phyloP scores from a whole-genome alignment of 129 eudicot species.

The Solidago caesia region DNA sequence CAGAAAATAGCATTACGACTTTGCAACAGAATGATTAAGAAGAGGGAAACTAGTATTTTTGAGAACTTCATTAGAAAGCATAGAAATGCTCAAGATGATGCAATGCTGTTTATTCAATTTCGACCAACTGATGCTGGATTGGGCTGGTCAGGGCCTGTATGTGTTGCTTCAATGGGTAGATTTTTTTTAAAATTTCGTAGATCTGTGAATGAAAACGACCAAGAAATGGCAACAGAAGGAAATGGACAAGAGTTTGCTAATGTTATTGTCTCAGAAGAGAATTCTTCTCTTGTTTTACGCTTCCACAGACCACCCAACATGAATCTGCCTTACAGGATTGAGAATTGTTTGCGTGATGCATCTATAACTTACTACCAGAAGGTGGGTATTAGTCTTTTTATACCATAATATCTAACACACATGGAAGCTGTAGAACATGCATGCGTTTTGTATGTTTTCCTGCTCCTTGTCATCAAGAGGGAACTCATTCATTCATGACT shows the following conservation, averaged over 20 bases:
- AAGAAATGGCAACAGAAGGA: conserved; percentile 22
- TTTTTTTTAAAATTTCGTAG: conserved; percentile 75
- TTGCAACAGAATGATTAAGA: conserved; percentile 43
- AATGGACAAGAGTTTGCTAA: conserved; percentile 52
- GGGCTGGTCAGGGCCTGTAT: conserved; percentile 96
- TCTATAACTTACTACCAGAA: conserved; percentile 83
- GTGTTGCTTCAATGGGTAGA: conserved; percentile 93
- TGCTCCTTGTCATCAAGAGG: not conserved
- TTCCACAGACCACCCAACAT: conserved; percentile 66
- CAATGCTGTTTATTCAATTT: conserved; percentile 66
- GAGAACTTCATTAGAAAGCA: conserved; percentile 85
- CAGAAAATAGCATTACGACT: conserved; percentile 68
- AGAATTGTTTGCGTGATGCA: conserved; percentile 65
- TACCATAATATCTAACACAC: not conserved
- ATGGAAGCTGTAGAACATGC: not conserved
- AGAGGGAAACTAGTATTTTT: conserved; percentile 49
- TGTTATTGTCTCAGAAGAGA: conserved; percentile 85
- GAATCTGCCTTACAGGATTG: conserved; percentile 79
- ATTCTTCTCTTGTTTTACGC: conserved; percentile 71
- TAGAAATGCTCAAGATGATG: conserved; percentile 62
- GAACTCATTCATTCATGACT: conserved; percentile 1
- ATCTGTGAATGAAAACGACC: conserved; percentile 36
- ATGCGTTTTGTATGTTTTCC: not conserved
- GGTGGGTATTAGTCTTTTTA: conserved; percentile 41
- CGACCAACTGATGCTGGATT: conserved; percentile 47